Evolutionary conservation across 805 yeast genomes (phyloP), one percentile per base, ranked within the genome.

Genomic region (Hanseniaspora meyeri): DNA sequence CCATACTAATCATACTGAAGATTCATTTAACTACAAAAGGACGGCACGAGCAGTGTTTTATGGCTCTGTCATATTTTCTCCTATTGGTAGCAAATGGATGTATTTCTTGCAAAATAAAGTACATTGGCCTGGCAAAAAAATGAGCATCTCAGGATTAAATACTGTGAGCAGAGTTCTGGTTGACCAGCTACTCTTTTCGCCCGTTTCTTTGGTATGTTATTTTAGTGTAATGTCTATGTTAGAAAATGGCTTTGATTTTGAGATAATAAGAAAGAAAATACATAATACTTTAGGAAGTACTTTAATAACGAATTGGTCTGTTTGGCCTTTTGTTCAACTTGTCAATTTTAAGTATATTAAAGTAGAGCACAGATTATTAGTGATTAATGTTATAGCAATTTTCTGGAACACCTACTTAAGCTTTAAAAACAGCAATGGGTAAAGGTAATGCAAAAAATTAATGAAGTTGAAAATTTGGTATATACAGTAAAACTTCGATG

Each of bases 311-410:
- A 90, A 89, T 67, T 88, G 95, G 90, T 65, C 74, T 52, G 84
- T 91, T 12, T 93, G 97, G 98, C 97, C 97, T 0, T 68, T 79
- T 0, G 85, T 93, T 60, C 97, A 93, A 69, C 64, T 81, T 55
- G 60, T 83, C 59, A 93, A 91, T 69, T 87, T 91, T 64, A 76
- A 81, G 48, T 63, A 86, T 8, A 77, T 88, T 2, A 97, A 97
- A 0, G 77, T 81, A 8, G 81, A 81, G 46, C 79, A 77, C 62
- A 76, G 95, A 40, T 68, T 90, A 48, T 63, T 86, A 48, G 73
- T 81, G 11, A 95, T 85, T 34, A 87, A 87, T 63, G 58, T 81
- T 4, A 75, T 86, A 29, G 80, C 91, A 49, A 78, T 89, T 31
- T 79, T 82, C 19, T 90, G 96, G 96, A 89, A 89, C 66, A 80